Evolutionary conservation across 2,329 filamentous ascomycete genomes (phyloP).

Genomic region (Ilyonectria mors-panacis): DNA sequence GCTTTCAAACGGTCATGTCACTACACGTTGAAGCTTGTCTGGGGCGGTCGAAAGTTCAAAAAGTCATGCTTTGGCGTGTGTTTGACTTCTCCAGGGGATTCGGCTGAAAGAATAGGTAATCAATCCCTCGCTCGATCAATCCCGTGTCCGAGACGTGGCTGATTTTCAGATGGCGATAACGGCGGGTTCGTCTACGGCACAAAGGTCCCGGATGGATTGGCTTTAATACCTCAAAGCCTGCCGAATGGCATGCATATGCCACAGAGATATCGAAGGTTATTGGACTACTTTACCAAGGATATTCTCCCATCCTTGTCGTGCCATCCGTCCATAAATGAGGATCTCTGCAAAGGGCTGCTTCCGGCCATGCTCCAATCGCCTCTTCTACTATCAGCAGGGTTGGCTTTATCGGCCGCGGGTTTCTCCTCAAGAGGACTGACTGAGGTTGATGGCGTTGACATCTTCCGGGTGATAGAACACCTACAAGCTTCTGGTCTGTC

Average conservation of each 20-base stretch:
- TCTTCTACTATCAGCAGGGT: conserved; percentile 46
- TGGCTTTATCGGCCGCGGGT: conserved; percentile 46
- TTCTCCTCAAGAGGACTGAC: conserved; percentile 42
- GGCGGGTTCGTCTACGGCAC: conserved; percentile 13
- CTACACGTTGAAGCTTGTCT: conserved; percentile 46
- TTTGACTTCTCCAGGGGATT: neutral
- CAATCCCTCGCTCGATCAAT: neutral
- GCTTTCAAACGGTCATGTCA: conserved; percentile 36
- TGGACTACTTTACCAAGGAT: conserved; percentile 46
- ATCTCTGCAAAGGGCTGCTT: conserved; percentile 45
- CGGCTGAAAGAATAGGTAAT: neutral
- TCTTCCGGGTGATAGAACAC: conserved; percentile 41
- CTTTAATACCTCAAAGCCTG: conserved; percentile 35
- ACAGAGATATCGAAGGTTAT: conserved; percentile 38
- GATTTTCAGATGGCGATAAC: conserved; percentile 12
- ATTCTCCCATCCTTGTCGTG: conserved; percentile 47
- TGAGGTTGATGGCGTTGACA: conserved; percentile 42
- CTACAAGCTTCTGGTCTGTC: conserved; percentile 45
- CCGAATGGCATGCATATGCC: conserved; percentile 46
- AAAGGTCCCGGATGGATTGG: neutral
- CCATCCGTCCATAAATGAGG: conserved; percentile 46
- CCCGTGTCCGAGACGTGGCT: neutral
- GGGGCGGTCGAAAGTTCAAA: conserved; percentile 35
- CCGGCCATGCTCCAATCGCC: conserved; percentile 46
- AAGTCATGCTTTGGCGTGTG: conserved; percentile 10